Conservation (phyloP, 2,329 filamentous ascomycete species). For the Paraphaeosphaeria minitans region DNA sequence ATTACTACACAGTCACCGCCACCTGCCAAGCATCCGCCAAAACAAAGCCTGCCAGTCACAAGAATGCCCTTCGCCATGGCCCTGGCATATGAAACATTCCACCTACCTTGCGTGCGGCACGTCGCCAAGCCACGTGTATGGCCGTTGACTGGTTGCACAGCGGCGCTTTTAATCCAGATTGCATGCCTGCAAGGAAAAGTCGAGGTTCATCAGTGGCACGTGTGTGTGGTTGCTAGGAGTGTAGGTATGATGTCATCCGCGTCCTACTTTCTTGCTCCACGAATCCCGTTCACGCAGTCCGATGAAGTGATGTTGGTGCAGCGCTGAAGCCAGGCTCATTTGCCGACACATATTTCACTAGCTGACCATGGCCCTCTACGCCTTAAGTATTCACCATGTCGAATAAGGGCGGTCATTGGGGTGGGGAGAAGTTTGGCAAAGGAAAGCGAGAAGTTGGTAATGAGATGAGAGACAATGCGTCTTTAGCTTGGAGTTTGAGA, state of each 20-base stretch:
- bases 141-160: slow-evolving; percentile 1
- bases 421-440: too few species aligned
- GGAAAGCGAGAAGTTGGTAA: too few species aligned
- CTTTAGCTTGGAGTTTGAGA: too few species aligned
- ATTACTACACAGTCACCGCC: too few species aligned
- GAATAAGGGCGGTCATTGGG: too few species aligned
- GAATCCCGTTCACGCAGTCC: not conserved
- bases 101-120: not conserved
- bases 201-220: not conserved
- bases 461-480: too few species aligned
- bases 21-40: not conserved
- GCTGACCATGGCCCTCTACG: too few species aligned
- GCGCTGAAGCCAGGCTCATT: too few species aligned
- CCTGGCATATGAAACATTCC: slow-evolving; percentile 3
- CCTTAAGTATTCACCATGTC: too few species aligned
- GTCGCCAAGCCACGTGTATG: not conserved
- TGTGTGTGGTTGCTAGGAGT: not conserved
- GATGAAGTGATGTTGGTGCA: too few species aligned
- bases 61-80: not conserved
- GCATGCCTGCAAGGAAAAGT: not conserved
- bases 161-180: slow-evolving; percentile 8
- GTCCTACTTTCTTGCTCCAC: not conserved
- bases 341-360: too few species aligned
- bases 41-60: slow-evolving; percentile 7
- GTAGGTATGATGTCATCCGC: not conserved